Conservation (phyloP, 148 eudicot genomes). For the Cornus controversa region DNA sequence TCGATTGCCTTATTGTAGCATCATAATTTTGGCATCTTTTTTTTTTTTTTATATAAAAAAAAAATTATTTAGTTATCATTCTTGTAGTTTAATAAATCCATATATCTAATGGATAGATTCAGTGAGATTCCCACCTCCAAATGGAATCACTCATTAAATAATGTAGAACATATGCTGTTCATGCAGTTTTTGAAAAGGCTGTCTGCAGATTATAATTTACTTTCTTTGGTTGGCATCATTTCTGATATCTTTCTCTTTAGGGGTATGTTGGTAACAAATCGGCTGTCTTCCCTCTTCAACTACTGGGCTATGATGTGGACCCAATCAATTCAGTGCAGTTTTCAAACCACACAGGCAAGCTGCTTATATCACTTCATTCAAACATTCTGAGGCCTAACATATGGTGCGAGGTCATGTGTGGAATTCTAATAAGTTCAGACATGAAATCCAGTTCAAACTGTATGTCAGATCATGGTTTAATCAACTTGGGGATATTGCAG, state of each 20-base stretch:
- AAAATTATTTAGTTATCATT: not conserved
- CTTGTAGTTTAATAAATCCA: not conserved
- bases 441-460: slow-evolving; percentile 3
- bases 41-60: not conserved
- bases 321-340: slow-evolving; percentile 97
- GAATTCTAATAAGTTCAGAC: slow-evolving; percentile 11
- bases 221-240: slow-evolving; percentile 8
- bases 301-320: slow-evolving; percentile 93
- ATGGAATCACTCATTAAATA: not conserved
- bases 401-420: slow-evolving; percentile 23
- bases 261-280: slow-evolving; percentile 98
- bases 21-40: not conserved
- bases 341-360: slow-evolving; percentile 98
- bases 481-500: slow-evolving; percentile 39
- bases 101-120: not conserved
- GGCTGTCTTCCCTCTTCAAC: slow-evolving; percentile 95
- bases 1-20: no score
- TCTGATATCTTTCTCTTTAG: slow-evolving; percentile 30
- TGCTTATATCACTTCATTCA: slow-evolving; percentile 29
- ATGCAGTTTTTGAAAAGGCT: not conserved
- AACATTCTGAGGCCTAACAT: slow-evolving; percentile 20
- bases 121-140: not conserved
- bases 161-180: not conserved
- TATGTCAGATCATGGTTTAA: slow-evolving; percentile 6
- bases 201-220: slow-evolving; percentile 9